Conservation (phyloP, 768 basidiomycete genomes). For the Xerocomus spinulosus region DNA sequence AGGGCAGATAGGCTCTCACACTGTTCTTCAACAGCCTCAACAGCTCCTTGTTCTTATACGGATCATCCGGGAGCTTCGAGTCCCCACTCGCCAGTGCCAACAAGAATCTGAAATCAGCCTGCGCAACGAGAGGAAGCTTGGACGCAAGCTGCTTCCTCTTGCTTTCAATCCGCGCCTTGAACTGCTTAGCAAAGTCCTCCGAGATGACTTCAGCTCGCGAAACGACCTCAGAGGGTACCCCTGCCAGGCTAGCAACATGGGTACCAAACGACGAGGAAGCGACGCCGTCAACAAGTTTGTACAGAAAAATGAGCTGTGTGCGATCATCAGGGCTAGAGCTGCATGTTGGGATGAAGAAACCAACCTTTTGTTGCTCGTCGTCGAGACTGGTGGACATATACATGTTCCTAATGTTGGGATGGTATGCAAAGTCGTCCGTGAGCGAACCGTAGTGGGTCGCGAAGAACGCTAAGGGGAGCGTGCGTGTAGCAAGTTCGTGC, state of each 20-base stretch:
- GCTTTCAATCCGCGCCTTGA: constrained; percentile 72
- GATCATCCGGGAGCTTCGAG: constrained; percentile 48
- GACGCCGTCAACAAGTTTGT: constrained; percentile 88
- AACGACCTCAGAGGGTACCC: constrained; percentile 82
- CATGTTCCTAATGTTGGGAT: constrained; percentile 91
- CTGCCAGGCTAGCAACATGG: constrained; percentile 92
- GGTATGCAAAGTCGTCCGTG: constrained; percentile 89
- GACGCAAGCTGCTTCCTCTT: constrained; percentile 49
- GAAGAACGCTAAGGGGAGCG: constrained; percentile 88
- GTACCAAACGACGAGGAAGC: constrained; percentile 89
- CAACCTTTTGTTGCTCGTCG: constrained; percentile 83
- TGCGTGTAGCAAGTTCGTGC: constrained; percentile 91
- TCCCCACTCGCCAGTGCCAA: constrained; percentile 56
- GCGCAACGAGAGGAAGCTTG: constrained; percentile 70
- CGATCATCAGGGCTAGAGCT: not conserved
- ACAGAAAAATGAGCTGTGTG: constrained; percentile 81
- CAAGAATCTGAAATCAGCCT: constrained; percentile 89
- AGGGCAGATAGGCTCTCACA: constrained; percentile 28
- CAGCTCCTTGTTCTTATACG: constrained; percentile 48
- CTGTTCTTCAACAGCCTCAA: constrained; percentile 48
- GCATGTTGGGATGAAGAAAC: constrained; percentile 7
- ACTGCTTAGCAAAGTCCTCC: constrained; percentile 79
- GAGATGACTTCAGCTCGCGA: constrained; percentile 86
- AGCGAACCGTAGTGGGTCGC: constrained; percentile 97
- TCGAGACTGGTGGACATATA: constrained; percentile 95